Conservation (phyloP, 768 basidiomycete genomes). For the Xanthoconium purpureum region DNA sequence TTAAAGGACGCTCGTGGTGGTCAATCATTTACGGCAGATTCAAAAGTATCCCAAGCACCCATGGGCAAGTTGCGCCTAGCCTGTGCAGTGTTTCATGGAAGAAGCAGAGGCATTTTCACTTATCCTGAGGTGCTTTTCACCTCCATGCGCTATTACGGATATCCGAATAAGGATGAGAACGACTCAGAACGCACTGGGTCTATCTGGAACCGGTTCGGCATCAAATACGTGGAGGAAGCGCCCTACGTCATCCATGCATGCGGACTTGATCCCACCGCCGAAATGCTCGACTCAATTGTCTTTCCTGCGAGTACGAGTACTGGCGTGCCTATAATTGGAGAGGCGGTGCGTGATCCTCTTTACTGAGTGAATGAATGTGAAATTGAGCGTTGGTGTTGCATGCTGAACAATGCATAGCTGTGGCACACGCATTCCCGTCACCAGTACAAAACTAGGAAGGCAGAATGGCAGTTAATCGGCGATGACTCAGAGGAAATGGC, state of each 20-base stretch:
- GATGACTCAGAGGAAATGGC: background rate
- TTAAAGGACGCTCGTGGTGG: background rate
- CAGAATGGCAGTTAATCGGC: background rate
- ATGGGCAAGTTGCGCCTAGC: background rate
- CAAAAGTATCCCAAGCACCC: background rate
- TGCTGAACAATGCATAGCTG: background rate
- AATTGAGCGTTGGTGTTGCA: background rate
- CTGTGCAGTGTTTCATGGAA: background rate
- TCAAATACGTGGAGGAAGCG: background rate
- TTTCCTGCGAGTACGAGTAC: background rate
- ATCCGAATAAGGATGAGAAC: background rate
- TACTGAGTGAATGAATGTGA: background rate
- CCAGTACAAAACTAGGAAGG: background rate
- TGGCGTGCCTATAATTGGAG: background rate
- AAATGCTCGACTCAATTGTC: slow-evolving; percentile 3
- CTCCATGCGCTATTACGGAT: background rate
- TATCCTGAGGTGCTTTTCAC: background rate
- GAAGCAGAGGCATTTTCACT: background rate
- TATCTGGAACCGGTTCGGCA: background rate
- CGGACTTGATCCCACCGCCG: slow-evolving; percentile 12
- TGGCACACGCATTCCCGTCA: background rate
- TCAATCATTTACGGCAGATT: no score
- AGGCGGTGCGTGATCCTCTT: background rate
- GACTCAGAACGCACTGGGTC: background rate
- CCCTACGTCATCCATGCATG: slow-evolving; percentile 7